Conservation (phyloP, 2,329 filamentous ascomycete species). For the Hypoxylon sp. region DNA sequence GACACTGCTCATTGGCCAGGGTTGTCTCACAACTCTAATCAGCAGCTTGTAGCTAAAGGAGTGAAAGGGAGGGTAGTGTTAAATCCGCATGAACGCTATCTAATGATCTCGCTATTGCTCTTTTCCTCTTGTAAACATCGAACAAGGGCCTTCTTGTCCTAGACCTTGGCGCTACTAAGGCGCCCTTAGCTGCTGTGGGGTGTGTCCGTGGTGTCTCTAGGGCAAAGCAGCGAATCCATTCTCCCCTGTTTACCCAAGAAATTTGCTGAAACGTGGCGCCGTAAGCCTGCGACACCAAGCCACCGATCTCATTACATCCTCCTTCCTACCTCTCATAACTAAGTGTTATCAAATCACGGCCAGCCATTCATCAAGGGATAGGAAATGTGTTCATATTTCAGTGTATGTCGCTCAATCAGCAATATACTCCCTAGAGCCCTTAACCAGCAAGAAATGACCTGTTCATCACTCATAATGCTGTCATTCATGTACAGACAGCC, state of each 20-base stretch:
- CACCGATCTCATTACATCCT: background rate
- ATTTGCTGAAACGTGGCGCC: constrained; percentile 30
- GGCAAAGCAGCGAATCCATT: background rate
- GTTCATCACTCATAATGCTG: background rate
- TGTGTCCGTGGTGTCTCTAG: background rate
- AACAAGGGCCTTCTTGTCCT: background rate
- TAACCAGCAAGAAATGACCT: background rate
- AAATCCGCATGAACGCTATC: no score
- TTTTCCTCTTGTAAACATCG: no score
- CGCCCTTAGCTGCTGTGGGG: background rate
- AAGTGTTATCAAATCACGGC: background rate
- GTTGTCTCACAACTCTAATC: constrained; percentile 9
- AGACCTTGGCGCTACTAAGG: background rate
- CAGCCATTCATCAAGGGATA: background rate
- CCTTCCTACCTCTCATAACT: background rate
- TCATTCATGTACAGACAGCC: background rate
- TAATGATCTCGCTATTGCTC: no score
- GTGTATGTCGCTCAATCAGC: background rate
- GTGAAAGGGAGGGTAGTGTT: no score
- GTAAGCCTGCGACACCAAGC: constrained; percentile 22
- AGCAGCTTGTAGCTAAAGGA: background rate
- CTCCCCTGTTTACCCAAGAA: constrained; percentile 7
- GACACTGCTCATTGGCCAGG: background rate
- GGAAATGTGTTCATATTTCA: background rate
- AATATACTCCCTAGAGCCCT: no score